A percentile compares a stretch with the other conserved stretches of the same genome.
These are phyloP conservation scores for Candida hungchunana DNA, from an alignment of 805 yeast genomes.

Conservation along the genomic window DNA sequence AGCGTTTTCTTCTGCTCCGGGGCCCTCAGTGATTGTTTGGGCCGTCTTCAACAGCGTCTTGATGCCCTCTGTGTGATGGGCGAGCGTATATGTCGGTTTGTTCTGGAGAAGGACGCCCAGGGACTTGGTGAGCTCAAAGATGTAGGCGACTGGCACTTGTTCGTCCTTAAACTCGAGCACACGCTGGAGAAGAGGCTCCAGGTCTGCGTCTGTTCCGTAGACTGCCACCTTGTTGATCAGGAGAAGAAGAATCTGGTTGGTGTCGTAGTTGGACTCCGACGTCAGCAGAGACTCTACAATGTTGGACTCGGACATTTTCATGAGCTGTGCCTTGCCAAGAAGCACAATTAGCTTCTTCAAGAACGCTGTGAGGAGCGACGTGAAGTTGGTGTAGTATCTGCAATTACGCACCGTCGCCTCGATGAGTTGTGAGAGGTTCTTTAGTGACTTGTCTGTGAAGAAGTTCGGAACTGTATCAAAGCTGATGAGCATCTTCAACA, in stretches of 20 bases:
- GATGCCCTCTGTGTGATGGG: constrained; percentile 9
- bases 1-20: constrained; percentile 7
- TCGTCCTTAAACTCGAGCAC: constrained; percentile 13
- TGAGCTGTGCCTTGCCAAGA: constrained; percentile 9
- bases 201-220: constrained; percentile 12
- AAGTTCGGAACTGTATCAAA: constrained; percentile 15
- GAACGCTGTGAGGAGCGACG: constrained; percentile 12
- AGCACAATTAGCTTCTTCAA: constrained; percentile 22
- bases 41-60: constrained; percentile 11
- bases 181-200: constrained; percentile 8
- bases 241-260: constrained; percentile 11
- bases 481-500: constrained; percentile 17
- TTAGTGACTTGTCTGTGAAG: constrained; percentile 11
- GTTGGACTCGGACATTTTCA: constrained; percentile 3
- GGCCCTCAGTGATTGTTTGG: constrained; percentile 4
- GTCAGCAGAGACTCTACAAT: constrained; percentile 9
- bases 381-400: constrained; percentile 23
- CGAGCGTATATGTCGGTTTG: constrained; percentile 12
- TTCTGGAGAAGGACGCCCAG: constrained; percentile 23
- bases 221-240: constrained; percentile 22
- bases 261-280: constrained; percentile 13
- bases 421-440: constrained; percentile 10
- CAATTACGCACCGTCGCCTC: constrained; percentile 23
- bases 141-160: constrained; percentile 14
- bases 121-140: constrained; percentile 27